Base-by-base conservation (phyloP, 2,329 filamentous ascomycete genomes). In the Emergomyces africanus region DNA sequence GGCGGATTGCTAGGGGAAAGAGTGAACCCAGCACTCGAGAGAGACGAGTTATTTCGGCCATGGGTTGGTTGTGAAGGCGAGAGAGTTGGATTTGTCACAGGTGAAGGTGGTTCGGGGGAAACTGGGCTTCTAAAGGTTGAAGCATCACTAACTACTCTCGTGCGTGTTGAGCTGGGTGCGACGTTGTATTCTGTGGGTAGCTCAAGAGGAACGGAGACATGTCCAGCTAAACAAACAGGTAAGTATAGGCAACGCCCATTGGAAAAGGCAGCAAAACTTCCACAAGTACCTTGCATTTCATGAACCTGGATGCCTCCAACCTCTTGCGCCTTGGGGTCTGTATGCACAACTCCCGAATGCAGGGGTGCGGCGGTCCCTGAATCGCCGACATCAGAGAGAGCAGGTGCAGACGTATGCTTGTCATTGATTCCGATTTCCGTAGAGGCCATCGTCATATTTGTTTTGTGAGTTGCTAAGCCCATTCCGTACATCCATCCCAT, bases 401-500 rank as follows among this genome's bases (percentile, higher is more conserved):
- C 53, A 15, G 55, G 39, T 2, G 44, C 30, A 39, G 63, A 61
- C 20, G 58, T 51, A 39, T 61, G 59, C 46, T 64, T 64, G 12
- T 63, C 61, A 14, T 59, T 57, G 30, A 60, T 58, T n/a, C 60
- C 63, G 42, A 60, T 54, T 23, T 64, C 61, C 6, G 62, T 63
- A 8, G 62, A 59, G 10, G 62, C 42, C 65, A 67, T 44, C 62
- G 68, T 51, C 63, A 55, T 59, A 60, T 30, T 62, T 20, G 69
- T 62, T 20, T 75, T 76, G 57, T 73, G 74, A 57, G 49, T 81
- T 78, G 44, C 57, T 14, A 51, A 35, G 25, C 57, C 57, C 53
- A 61, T 77, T 9, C 75, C 76, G 59, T 73, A 75, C 60, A 83
- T 75, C 82, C 82, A 84, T 1, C 74, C 76, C 12, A 76, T 66